A percentile compares a stretch with the other conserved stretches of the same genome.
Evolutionary conservation across 805 yeast genomes (phyloP).

Genomic region (Nakazawaea ambrosiae): DNA sequence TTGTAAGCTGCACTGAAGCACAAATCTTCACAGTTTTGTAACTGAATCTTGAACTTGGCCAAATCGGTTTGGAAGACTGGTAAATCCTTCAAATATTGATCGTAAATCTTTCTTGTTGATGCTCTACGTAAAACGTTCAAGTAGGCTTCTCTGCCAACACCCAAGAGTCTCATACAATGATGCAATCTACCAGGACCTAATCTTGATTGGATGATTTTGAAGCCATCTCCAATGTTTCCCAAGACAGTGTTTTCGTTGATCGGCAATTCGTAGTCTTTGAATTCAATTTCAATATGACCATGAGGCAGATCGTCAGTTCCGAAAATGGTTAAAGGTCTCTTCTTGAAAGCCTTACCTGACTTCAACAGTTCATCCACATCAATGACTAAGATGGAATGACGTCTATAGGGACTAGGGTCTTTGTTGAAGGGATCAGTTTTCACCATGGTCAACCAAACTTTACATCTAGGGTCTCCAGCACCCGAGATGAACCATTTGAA

Average conservation of each 20-base stretch:
- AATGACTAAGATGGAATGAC: constrained; percentile 50
- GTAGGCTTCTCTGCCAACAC: constrained; percentile 53
- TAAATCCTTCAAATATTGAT: constrained; percentile 39
- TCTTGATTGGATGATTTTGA: constrained; percentile 56
- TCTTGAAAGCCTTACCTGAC: constrained; percentile 38
- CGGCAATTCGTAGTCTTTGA: constrained; percentile 41
- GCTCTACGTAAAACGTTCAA: constrained; percentile 43
- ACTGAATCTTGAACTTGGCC: constrained; percentile 47
- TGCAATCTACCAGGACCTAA: constrained; percentile 68
- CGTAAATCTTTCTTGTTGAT: constrained; percentile 44
- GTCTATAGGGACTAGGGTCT: constrained; percentile 32
- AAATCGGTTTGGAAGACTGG: constrained; percentile 42
- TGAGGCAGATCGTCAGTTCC: constrained; percentile 68
- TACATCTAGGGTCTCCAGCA: constrained; percentile 60
- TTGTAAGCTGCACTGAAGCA: constrained; percentile 57
- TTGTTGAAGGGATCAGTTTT: constrained; percentile 28
- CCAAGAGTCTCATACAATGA: constrained; percentile 61
- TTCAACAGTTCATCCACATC: constrained; percentile 44
- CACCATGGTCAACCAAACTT: constrained; percentile 47
- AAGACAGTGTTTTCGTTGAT: constrained; percentile 35
- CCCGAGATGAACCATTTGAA: constrained; percentile 69
- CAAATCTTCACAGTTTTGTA: constrained; percentile 45
- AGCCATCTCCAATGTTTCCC: constrained; percentile 46
- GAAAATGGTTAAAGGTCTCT: constrained; percentile 46
- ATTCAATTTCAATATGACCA: constrained; percentile 59